Conservation (phyloP, 2,329 filamentous ascomycete genomes). For the Phaeosphaeriaceae sp. region DNA sequence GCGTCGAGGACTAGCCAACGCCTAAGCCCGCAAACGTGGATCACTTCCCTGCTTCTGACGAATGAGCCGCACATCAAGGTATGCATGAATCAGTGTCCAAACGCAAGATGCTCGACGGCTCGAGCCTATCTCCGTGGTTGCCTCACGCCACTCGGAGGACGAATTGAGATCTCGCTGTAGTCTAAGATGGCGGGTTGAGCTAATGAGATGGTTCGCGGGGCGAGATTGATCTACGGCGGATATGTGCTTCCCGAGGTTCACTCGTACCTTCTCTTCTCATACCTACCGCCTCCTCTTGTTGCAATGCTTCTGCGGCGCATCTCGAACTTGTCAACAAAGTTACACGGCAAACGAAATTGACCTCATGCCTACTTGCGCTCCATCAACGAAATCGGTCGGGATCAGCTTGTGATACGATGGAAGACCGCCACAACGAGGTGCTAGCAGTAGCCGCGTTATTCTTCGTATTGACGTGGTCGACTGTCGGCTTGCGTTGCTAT, state of each 20-base stretch:
- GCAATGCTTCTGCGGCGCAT: neutral
- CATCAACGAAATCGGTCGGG: neutral
- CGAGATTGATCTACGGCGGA: neutral
- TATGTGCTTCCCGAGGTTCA: neutral
- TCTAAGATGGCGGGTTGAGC: neutral
- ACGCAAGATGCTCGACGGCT: constrained; percentile 6
- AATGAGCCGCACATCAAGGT: constrained; percentile 9
- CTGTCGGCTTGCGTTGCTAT: constrained; percentile 47
- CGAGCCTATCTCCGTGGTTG: neutral
- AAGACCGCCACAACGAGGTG: constrained; percentile 29
- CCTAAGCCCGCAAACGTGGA: neutral
- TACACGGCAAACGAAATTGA: neutral
- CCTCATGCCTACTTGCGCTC: neutral
- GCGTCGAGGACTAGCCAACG: neutral
- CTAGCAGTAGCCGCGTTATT: constrained; percentile 46
- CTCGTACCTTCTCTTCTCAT: neutral
- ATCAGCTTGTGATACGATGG: constrained; percentile 11
- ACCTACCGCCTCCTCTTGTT: neutral
- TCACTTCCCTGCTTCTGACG: neutral
- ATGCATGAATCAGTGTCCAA: constrained; percentile 13
- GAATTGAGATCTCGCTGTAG: neutral
- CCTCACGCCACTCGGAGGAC: neutral
- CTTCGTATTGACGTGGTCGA: constrained; percentile 47
- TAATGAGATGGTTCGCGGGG: neutral
- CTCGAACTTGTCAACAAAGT: too few species aligned